These are phyloP conservation scores for Themeda triandra DNA, from an alignment of 176 grass and related monocot species.

Conservation along the genomic window DNA sequence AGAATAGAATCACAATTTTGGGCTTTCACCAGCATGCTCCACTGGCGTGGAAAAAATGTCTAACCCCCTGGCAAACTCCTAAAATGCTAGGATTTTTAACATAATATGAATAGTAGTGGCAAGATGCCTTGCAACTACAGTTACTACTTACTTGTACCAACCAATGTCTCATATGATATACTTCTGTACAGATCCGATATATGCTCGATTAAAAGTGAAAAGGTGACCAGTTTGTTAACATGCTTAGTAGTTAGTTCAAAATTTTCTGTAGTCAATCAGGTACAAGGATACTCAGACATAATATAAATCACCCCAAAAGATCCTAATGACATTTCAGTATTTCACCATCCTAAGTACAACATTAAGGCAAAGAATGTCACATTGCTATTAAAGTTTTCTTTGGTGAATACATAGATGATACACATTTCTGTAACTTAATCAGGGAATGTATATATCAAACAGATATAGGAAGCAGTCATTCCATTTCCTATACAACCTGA, in stretches of 20 bases:
- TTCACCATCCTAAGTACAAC: neutral
- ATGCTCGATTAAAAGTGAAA: neutral
- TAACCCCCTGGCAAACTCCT: neutral
- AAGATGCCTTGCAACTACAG: neutral
- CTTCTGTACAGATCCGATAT: neutral
- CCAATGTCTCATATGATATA: neutral
- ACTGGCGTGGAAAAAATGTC: neutral
- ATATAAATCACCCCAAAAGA: neutral
- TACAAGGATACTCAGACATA: neutral
- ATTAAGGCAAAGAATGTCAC: neutral
- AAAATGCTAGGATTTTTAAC: neutral
- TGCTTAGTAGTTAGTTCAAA: neutral
- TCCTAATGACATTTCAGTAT: neutral
- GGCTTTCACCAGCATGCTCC: neutral
- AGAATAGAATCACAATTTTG: neutral
- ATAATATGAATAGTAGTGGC: neutral
- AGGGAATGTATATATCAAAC: neutral
- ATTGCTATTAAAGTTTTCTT: neutral
- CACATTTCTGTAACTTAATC: conserved; percentile 7
- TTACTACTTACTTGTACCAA: neutral
- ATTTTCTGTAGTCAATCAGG: neutral
- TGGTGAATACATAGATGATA: neutral
- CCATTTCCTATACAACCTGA: conserved; percentile 2
- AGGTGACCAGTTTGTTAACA: neutral
- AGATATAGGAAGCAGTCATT: neutral